Evolutionary conservation across 164 flowering plant species (phyloP).

Genomic region (Macadamia integrifolia): DNA sequence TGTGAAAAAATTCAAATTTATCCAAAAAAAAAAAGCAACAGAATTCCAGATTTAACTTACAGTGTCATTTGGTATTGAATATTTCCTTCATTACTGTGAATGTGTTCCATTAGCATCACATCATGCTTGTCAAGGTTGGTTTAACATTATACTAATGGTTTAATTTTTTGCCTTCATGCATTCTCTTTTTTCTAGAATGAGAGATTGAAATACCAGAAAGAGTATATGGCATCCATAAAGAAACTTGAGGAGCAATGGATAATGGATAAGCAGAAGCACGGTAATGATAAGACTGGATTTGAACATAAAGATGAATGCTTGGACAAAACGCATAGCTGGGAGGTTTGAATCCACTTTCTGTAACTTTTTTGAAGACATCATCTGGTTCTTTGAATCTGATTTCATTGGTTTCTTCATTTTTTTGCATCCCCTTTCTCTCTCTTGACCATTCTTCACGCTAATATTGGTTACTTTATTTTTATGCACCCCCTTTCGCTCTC

Average conservation of each 20-base stretch:
- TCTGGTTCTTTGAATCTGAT: neutral
- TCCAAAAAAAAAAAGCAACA: neutral
- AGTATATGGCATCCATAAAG: conserved; percentile 72
- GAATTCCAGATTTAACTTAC: neutral
- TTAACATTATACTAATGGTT: neutral
- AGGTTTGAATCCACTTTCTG: conserved; percentile 30
- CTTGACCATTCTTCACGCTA: no score
- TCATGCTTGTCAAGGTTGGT: neutral
- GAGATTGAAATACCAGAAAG: conserved; percentile 61
- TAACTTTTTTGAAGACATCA: neutral
- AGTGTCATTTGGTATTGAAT: neutral
- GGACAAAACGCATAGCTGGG: conserved; percentile 27
- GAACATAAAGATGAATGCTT: conserved; percentile 23
- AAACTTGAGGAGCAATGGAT: conserved; percentile 73
- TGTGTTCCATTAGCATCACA: neutral
- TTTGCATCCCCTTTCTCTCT: no score
- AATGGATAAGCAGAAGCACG: conserved; percentile 45
- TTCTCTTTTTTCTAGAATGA: conserved; percentile 45
- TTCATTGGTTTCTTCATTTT: no score
- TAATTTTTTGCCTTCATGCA: neutral
- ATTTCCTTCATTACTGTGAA: neutral
- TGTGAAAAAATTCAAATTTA: neutral
- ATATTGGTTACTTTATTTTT: no score
- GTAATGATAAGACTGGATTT: conserved; percentile 15
- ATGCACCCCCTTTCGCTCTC: no score